Conservation (phyloP, 768 basidiomycete genomes). For the Cantharellus anzutake region DNA sequence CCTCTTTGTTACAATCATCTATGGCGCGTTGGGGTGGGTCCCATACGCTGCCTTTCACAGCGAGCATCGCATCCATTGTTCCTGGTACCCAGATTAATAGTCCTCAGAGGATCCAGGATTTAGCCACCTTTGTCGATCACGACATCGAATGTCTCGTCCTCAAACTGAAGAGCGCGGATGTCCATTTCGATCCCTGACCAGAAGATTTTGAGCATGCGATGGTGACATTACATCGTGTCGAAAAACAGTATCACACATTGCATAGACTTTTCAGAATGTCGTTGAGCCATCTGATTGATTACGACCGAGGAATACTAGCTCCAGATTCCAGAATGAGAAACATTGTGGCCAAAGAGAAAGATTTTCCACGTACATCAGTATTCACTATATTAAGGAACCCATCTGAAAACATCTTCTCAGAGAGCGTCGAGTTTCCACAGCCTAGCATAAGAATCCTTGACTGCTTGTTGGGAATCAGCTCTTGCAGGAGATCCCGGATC, state of each 20-base stretch:
- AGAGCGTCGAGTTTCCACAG: slow-evolving; percentile 67
- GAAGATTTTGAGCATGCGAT: not conserved
- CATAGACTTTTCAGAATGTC: slow-evolving; percentile 38
- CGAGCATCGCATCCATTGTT: slow-evolving; percentile 86
- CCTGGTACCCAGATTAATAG: slow-evolving; percentile 18
- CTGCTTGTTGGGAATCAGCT: slow-evolving; percentile 39
- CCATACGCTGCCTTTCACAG: slow-evolving; percentile 67
- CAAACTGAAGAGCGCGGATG: slow-evolving; percentile 46
- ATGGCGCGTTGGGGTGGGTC: slow-evolving; percentile 59
- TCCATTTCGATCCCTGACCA: slow-evolving; percentile 68
- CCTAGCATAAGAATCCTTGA: slow-evolving; percentile 51
- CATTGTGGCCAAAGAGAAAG: too few relatives aligned
- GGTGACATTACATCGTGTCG: not conserved
- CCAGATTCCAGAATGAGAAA: too few relatives aligned
- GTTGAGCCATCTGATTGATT: slow-evolving; percentile 50
- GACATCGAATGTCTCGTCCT: slow-evolving; percentile 45
- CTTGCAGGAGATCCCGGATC: slow-evolving; percentile 38
- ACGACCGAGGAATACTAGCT: slow-evolving; percentile 53
- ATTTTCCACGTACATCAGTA: slow-evolving; percentile 34
- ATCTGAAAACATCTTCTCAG: slow-evolving; percentile 81
- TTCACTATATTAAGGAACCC: slow-evolving; percentile 69
- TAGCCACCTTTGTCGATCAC: slow-evolving; percentile 61
- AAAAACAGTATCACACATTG: slow-evolving; percentile 19
- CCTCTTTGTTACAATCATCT: slow-evolving; percentile 53
- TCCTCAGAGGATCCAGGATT: not conserved